A percentile compares a stretch with the other conserved stretches of the same genome.
Evolutionary conservation across 495 filamentous ascomycete genomes (phyloP).

Genomic region (Friedmanniomyces simplex): DNA sequence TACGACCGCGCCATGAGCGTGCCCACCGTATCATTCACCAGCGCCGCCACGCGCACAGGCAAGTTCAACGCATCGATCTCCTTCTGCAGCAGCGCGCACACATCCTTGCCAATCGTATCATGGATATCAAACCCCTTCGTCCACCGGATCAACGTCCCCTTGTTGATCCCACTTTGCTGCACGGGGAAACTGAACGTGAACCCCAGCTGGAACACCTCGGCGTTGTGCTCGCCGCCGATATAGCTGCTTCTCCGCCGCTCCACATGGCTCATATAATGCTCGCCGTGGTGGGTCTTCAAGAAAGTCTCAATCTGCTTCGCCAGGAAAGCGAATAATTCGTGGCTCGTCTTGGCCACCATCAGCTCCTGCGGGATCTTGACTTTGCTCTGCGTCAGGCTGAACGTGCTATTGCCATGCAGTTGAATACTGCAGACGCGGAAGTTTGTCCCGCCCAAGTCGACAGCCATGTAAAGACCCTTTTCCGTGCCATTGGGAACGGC

Average conservation of each 20-base stretch:
- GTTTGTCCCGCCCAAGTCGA: constrained; percentile 94
- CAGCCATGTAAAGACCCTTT: constrained; percentile 93
- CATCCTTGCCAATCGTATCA: constrained; percentile 87
- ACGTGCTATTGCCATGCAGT: constrained; percentile 84
- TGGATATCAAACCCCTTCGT: constrained; percentile 96
- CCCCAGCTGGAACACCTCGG: constrained; percentile 77
- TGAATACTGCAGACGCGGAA: constrained; percentile 94
- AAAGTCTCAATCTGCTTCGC: constrained; percentile 85
- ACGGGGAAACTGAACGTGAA: constrained; percentile 99
- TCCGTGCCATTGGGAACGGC: constrained; percentile 94
- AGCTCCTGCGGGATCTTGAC: constrained; percentile 79
- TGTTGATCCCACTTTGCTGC: constrained; percentile 86
- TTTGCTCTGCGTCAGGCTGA: constrained; percentile 83
- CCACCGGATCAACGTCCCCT: constrained; percentile 85
- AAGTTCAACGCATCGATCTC: constrained; percentile 82
- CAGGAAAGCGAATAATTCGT: constrained; percentile 86
- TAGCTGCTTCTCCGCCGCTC: constrained; percentile 43
- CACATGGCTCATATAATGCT: constrained; percentile 69
- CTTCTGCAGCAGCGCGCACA: constrained; percentile 78
- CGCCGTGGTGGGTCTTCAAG: constrained; percentile 74
- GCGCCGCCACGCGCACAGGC: constrained; percentile 82
- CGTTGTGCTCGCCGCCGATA: constrained; percentile 44
- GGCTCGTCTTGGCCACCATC: constrained; percentile 78
- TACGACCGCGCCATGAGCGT: constrained; percentile 97
- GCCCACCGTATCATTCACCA: constrained; percentile 96